These are phyloP conservation scores for Decorospora gaudefroyi DNA, from an alignment of 2,329 filamentous ascomycete genomes.

Conservation along the genomic window DNA sequence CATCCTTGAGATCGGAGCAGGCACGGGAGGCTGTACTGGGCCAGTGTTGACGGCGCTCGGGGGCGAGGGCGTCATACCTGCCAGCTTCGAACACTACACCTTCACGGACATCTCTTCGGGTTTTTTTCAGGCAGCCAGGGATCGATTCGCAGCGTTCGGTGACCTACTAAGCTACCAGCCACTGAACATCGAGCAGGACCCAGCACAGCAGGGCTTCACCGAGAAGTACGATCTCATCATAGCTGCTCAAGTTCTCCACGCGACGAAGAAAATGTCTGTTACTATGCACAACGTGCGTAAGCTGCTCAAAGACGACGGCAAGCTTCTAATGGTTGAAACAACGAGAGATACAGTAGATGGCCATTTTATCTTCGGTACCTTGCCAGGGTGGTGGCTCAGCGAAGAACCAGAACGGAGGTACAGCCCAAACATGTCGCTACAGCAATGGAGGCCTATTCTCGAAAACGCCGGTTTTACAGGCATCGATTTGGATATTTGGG, in stretches of 20 bases:
- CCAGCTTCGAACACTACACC: too few species aligned
- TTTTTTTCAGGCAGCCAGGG: neutral
- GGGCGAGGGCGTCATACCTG: too few species aligned
- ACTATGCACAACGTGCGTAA: slow-evolving; percentile 24
- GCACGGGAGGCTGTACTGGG: neutral
- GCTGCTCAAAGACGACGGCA: slow-evolving; percentile 14
- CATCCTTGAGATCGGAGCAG: neutral
- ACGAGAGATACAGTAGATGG: neutral
- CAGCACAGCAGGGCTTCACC: neutral
- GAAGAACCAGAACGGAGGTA: neutral
- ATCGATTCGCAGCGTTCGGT: neutral
- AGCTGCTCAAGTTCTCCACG: slow-evolving; percentile 44
- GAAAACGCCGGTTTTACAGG: neutral
- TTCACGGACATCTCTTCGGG: neutral
- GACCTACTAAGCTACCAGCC: neutral
- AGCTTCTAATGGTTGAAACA: slow-evolving; percentile 1
- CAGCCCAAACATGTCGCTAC: neutral
- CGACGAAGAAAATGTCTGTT: slow-evolving; percentile 9
- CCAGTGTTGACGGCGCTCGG: neutral
- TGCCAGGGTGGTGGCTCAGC: neutral
- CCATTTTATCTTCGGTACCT: neutral
- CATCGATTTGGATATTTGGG: neutral
- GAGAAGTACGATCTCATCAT: slow-evolving; percentile 20
- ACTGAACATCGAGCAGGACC: neutral
- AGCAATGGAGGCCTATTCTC: neutral